A percentile compares a stretch with the other conserved stretches of the same genome.
These are phyloP conservation scores for Ustilago cynodontis DNA, from an alignment of 1,284 basidiomycete species.

Conservation along the genomic window DNA sequence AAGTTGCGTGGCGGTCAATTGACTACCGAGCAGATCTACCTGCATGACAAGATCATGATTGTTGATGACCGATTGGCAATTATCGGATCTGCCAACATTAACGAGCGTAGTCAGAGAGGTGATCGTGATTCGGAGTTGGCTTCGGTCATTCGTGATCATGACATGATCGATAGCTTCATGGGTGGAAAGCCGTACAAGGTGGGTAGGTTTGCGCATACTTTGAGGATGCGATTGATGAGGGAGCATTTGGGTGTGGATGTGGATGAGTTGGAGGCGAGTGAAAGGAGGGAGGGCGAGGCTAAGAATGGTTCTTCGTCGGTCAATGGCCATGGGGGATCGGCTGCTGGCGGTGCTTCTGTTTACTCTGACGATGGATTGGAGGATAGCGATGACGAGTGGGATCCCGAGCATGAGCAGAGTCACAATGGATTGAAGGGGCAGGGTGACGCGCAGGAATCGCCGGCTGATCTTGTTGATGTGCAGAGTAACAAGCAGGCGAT, in stretches of 20 bases:
- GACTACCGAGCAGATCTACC: slow-evolving; percentile 82
- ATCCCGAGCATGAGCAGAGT: slow-evolving; percentile 81
- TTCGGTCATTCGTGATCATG: slow-evolving; percentile 92
- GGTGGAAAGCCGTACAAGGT: slow-evolving; percentile 94
- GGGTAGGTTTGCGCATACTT: slow-evolving; percentile 93
- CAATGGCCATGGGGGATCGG: not conserved
- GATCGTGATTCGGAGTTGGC: slow-evolving; percentile 97
- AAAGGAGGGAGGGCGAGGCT: slow-evolving; percentile 20
- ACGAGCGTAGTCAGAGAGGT: slow-evolving; percentile 93
- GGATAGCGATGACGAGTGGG: slow-evolving; percentile 74
- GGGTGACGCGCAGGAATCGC: slow-evolving; percentile 9
- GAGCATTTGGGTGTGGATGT: slow-evolving; percentile 97
- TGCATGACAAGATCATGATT: slow-evolving; percentile 78
- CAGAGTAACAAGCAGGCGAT: slow-evolving; percentile 18
- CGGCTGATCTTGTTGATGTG: slow-evolving; percentile 29
- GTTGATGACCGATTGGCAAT: slow-evolving; percentile 97
- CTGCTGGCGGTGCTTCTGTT: slow-evolving; percentile 6
- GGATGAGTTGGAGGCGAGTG: slow-evolving; percentile 78
- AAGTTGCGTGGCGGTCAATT: slow-evolving; percentile 87
- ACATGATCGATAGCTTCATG: slow-evolving; percentile 92
- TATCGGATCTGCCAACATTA: slow-evolving; percentile 99
- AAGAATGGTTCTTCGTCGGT: not conserved
- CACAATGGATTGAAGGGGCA: slow-evolving; percentile 47
- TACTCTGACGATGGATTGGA: slow-evolving; percentile 27
- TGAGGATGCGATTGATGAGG: slow-evolving; percentile 93